These are phyloP conservation scores for Nicotiana otophora DNA, from an alignment of 257 asterid genomes.

Conservation along the genomic window DNA sequence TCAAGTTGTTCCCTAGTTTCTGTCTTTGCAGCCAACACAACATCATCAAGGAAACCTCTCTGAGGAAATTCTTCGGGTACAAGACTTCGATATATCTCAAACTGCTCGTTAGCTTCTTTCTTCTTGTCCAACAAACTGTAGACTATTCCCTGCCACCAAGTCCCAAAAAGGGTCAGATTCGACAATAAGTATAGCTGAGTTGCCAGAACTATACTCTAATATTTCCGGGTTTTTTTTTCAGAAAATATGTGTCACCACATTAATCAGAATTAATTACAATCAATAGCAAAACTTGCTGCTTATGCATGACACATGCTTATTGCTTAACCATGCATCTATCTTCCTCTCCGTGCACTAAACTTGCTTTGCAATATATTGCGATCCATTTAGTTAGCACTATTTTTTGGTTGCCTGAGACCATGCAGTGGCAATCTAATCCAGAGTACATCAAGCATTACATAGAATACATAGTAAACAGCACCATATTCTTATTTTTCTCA, in stretches of 20 bases:
- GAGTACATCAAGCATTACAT: not conserved
- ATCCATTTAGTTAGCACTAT: not conserved
- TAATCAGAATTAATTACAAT: not conserved
- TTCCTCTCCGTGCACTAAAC: not conserved
- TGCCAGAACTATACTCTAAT: not conserved
- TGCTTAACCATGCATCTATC: not conserved
- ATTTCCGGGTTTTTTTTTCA: not conserved
- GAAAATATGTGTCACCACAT: not conserved
- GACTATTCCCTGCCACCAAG: conserved; percentile 61
- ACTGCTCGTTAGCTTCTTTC: conserved; percentile 63
- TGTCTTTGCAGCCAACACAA: conserved; percentile 68
- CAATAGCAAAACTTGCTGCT: not conserved
- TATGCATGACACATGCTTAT: not conserved
- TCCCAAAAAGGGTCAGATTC: not conserved
- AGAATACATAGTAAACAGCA: not conserved
- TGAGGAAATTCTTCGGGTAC: conserved; percentile 85
- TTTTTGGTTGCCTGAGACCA: not conserved
- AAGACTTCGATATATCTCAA: conserved; percentile 67
- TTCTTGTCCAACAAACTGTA: conserved; percentile 68
- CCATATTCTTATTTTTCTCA: not conserved
- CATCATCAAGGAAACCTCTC: conserved; percentile 76
- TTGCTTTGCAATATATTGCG: not conserved
- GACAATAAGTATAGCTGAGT: not conserved
- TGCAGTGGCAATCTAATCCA: not conserved
- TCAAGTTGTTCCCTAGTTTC: conserved; percentile 53